Conservation (phyloP, 2,329 filamentous ascomycete species). For the Trichoderma sp. region DNA sequence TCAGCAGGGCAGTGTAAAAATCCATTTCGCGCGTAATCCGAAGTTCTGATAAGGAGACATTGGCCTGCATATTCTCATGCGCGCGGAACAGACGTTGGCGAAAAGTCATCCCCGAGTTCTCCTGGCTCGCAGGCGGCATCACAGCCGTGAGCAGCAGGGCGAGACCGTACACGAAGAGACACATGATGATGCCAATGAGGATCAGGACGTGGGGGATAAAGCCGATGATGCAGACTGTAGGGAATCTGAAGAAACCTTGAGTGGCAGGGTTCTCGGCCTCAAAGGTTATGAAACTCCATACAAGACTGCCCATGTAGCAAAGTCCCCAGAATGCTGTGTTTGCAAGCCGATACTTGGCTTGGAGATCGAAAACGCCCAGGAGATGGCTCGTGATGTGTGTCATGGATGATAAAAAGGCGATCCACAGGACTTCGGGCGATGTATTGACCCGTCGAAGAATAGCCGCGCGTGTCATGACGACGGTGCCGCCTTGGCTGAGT, state of each 20-base stretch:
- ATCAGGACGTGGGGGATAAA: slow-evolving; percentile 95
- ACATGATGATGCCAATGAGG: slow-evolving; percentile 74
- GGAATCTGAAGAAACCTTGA: slow-evolving; percentile 78
- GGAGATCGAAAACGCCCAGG: slow-evolving; percentile 77
- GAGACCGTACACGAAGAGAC: slow-evolving; percentile 73
- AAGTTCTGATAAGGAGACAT: slow-evolving; percentile 79
- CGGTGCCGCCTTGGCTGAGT: slow-evolving; percentile 37
- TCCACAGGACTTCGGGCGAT: slow-evolving; percentile 82
- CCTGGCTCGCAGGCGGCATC: slow-evolving; percentile 37
- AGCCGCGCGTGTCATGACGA: slow-evolving; percentile 62
- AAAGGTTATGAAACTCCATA: slow-evolving; percentile 70
- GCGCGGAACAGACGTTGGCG: slow-evolving; percentile 68
- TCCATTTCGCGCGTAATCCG: slow-evolving; percentile 86
- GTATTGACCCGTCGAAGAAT: slow-evolving; percentile 83
- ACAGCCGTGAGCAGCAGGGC: slow-evolving; percentile 74
- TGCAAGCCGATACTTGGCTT: slow-evolving; percentile 76
- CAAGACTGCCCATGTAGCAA: slow-evolving; percentile 84
- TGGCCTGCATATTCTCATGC: slow-evolving; percentile 89
- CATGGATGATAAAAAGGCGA: slow-evolving; percentile 84
- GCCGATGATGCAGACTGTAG: slow-evolving; percentile 91
- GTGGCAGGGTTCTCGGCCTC: slow-evolving; percentile 61
- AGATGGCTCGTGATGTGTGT: slow-evolving; percentile 85
- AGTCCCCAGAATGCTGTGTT: slow-evolving; percentile 89
- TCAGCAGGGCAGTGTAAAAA: slow-evolving; percentile 88
- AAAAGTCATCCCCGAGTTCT: slow-evolving; percentile 45